Evolutionary conservation across 139 green algal species (phyloP).

Genomic region (Coelastrella sp.): DNA sequence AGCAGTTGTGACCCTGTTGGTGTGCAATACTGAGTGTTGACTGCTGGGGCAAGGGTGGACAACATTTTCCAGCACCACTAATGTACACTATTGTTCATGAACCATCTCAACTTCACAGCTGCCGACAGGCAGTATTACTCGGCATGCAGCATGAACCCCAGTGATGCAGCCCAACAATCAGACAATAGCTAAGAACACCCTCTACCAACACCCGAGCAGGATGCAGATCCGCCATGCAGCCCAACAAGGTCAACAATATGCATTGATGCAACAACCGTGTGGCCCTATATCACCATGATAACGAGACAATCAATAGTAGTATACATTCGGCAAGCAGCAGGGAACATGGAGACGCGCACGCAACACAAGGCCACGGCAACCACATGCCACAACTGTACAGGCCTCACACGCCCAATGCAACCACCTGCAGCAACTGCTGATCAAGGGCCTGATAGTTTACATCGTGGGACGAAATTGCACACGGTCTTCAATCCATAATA

Average conservation of each 20-base stretch:
- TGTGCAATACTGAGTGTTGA: too few relatives aligned
- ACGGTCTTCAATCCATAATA: background rate
- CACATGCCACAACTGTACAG: background rate
- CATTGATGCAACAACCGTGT: background rate
- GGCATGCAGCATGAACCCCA: background rate
- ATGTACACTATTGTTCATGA: too few relatives aligned
- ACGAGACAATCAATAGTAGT: background rate
- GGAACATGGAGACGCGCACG: background rate
- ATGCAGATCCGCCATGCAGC: background rate
- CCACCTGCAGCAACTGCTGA: background rate
- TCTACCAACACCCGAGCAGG: background rate
- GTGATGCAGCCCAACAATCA: background rate
- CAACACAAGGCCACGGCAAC: background rate
- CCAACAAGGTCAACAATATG: background rate
- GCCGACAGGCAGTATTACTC: background rate
- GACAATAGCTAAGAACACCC: background rate
- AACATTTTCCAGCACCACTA: too few relatives aligned
- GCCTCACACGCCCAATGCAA: background rate
- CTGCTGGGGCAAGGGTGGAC: too few relatives aligned
- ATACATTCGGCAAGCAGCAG: background rate
- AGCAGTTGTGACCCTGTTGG: too few relatives aligned
- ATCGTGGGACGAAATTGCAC: too few relatives aligned
- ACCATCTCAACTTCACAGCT: background rate
- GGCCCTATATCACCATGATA: background rate
- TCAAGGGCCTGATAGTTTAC: too few relatives aligned